Percentiles rank a stretch among this genome's conserved stretches.
Conservation (phyloP, 805 yeast species). For the Nakazawaea sp. region DNA sequence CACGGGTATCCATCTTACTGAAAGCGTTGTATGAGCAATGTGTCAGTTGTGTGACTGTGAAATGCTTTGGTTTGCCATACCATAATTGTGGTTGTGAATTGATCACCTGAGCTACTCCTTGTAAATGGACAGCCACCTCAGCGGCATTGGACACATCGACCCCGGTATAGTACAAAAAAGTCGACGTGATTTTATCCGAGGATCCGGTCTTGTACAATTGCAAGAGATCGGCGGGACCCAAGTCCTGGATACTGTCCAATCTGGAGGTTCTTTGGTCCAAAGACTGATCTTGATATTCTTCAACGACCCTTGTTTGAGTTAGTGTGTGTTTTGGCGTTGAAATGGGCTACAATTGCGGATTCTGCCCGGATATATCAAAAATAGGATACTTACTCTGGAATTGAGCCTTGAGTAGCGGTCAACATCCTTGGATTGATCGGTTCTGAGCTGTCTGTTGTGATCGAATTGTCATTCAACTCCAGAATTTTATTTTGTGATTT, state of each 20-base stretch:
- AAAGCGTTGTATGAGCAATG: slow-evolving; percentile 60
- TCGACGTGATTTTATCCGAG: slow-evolving; percentile 52
- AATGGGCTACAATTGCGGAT: too few species aligned
- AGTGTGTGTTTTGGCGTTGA: too few species aligned
- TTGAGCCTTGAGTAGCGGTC: slow-evolving; percentile 48
- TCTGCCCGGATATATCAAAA: not conserved
- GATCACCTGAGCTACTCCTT: slow-evolving; percentile 59
- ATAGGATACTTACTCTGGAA: slow-evolving; percentile 44
- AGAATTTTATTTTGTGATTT: too few species aligned
- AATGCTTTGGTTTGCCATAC: slow-evolving; percentile 71
- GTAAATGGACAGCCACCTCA: slow-evolving; percentile 69
- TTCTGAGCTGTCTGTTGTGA: too few species aligned
- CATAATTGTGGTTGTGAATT: slow-evolving; percentile 60
- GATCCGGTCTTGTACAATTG: slow-evolving; percentile 30
- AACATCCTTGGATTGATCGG: slow-evolving; percentile 20
- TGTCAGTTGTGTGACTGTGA: slow-evolving; percentile 65
- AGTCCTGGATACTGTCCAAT: slow-evolving; percentile 49
- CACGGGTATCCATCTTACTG: slow-evolving; percentile 61
- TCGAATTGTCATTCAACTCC: not conserved
- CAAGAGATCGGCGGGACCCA: slow-evolving; percentile 70
- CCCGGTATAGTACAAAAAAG: slow-evolving; percentile 70
- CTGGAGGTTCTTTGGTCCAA: slow-evolving; percentile 58
- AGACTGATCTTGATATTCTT: slow-evolving; percentile 52
- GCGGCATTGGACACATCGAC: slow-evolving; percentile 72
- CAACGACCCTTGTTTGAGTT: slow-evolving; percentile 36